Evolutionary conservation across 2,329 filamentous ascomycete species (phyloP).

Genomic region (Claviceps digitariae): DNA sequence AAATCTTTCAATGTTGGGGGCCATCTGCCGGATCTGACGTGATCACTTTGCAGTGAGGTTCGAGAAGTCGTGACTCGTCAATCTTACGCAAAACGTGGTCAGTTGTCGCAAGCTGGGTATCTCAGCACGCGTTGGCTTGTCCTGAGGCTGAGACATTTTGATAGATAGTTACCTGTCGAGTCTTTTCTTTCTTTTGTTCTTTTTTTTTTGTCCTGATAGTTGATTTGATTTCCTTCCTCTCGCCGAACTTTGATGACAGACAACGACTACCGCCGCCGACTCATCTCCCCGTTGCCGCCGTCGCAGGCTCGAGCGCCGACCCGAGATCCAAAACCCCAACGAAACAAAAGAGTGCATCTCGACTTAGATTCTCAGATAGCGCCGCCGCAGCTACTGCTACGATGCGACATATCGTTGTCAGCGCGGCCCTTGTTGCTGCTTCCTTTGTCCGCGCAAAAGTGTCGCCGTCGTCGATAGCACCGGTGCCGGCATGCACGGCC

Average conservation of each 20-base stretch:
- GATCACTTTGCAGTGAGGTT: too few relatives aligned
- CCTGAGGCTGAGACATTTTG: neutral
- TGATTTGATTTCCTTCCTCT: neutral
- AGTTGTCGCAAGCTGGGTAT: neutral
- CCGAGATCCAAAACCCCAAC: neutral
- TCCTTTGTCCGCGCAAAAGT: constrained; percentile 21
- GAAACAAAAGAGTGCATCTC: neutral
- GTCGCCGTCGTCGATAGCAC: constrained; percentile 27
- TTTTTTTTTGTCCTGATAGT: too few relatives aligned
- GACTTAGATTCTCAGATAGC: neutral
- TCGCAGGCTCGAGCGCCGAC: neutral
- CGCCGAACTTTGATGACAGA: neutral
- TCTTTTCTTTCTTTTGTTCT: too few relatives aligned
- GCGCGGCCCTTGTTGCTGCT: constrained; percentile 23
- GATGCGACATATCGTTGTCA: constrained; percentile 16
- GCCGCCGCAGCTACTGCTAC: neutral
- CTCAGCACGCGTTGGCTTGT: neutral
- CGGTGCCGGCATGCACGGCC: constrained; percentile 39
- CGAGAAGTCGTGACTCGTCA: neutral
- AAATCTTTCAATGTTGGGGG: too few relatives aligned
- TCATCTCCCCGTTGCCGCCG: neutral
- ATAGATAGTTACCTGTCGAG: too few relatives aligned
- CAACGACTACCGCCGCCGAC: neutral
- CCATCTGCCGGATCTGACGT: too few relatives aligned
- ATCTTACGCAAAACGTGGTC: neutral